Percentiles rank a stretch among this genome's conserved stretches.
Conservation (phyloP, 2,329 filamentous ascomycete genomes). For the Colletotrichum acutatum region DNA sequence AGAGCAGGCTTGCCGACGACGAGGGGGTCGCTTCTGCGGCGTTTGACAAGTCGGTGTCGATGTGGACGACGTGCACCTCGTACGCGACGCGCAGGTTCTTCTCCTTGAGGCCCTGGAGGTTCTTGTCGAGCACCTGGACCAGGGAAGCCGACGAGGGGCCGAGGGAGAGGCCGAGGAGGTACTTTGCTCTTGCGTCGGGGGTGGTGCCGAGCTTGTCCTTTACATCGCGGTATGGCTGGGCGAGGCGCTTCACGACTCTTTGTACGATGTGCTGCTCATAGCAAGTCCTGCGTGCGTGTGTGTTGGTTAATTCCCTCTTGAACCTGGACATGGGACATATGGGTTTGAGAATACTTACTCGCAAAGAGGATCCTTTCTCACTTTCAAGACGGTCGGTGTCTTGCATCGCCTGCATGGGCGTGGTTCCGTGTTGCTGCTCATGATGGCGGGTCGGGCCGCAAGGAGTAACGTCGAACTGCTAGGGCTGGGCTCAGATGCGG, state of each 20-base stretch:
- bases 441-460: slow-evolving; percentile 4
- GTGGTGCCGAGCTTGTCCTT: slow-evolving; percentile 36
- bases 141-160: slow-evolving; percentile 84
- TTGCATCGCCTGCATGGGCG: slow-evolving; percentile 40
- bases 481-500: neutral
- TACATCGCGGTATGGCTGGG: slow-evolving; percentile 60
- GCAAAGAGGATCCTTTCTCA: slow-evolving; percentile 42
- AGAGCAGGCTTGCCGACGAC: slow-evolving; percentile 54
- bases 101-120: slow-evolving; percentile 72
- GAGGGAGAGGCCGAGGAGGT: slow-evolving; percentile 85
- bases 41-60: slow-evolving; percentile 55
- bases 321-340: slow-evolving; percentile 6
- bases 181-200: slow-evolving; percentile 50
- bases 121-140: slow-evolving; percentile 78
- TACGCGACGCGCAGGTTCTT: slow-evolving; percentile 75
- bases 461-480: neutral
- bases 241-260: slow-evolving; percentile 82
- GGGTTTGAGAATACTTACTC: slow-evolving; percentile 35
- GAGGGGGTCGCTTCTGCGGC: slow-evolving; percentile 35
- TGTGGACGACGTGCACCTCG: slow-evolving; percentile 70
- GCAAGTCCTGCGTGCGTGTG: slow-evolving; percentile 60
- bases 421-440: slow-evolving; percentile 21
- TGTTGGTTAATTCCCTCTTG: neutral
- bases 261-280: slow-evolving; percentile 81
- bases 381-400: slow-evolving; percentile 33